These are phyloP conservation scores for Emergomyces pasteurianus DNA, from an alignment of 2,329 filamentous ascomycete species.

Conservation along the genomic window DNA sequence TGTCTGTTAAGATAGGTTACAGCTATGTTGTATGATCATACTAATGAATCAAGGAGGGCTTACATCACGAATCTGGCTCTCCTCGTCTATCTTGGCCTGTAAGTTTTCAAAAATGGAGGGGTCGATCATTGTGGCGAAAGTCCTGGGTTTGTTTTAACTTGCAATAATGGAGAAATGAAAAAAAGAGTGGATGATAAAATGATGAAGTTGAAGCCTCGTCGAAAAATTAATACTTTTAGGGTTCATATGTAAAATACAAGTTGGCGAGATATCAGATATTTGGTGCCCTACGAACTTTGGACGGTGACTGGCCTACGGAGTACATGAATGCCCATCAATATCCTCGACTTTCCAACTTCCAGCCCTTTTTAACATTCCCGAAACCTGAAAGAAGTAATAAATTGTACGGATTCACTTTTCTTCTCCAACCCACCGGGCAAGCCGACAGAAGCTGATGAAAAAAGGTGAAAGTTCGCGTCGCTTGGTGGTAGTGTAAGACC, in stretches of 20 bases:
- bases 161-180: background rate
- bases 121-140: slow-evolving; percentile 50
- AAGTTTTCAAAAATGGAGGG: slow-evolving; percentile 77
- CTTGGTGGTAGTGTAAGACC: slow-evolving; percentile 64
- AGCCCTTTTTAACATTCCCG: no score
- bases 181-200: no score
- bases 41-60: slow-evolving; percentile 6
- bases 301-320: no score
- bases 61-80: slow-evolving; percentile 66
- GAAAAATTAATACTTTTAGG: background rate
- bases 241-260: background rate
- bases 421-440: slow-evolving; percentile 47
- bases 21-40: background rate
- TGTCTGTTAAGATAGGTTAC: background rate
- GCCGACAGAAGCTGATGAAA: slow-evolving; percentile 49
- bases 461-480: slow-evolving; percentile 48
- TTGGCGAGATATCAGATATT: no score
- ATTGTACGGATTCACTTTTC: no score
- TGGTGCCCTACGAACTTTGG: no score
- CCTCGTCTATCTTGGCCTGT: slow-evolving; percentile 81
- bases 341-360: no score
- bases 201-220: background rate
- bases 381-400: no score
- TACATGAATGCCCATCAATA: no score
- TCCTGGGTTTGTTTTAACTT: no score